phyloP scores from a whole-genome alignment of 2,329 filamentous ascomycete genomes.

The Penicillium corylophilum region DNA sequence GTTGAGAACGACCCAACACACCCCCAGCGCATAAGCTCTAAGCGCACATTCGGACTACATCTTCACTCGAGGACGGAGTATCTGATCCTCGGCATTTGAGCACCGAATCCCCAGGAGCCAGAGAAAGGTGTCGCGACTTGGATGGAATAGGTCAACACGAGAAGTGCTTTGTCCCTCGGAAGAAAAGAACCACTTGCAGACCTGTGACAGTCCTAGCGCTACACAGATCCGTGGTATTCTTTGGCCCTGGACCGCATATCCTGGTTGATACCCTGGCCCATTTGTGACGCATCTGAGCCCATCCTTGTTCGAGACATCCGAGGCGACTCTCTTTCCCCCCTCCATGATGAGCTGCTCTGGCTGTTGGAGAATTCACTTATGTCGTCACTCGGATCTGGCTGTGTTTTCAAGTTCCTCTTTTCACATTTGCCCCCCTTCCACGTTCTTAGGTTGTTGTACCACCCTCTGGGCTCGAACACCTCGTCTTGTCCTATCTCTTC shows the following conservation, averaged over 20 bases:
- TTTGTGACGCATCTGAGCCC: conserved; percentile 17
- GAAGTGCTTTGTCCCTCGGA: conserved; percentile 19
- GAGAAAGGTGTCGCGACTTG: conserved; percentile 10
- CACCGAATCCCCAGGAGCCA: neutral
- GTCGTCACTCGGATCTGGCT: conserved; percentile 21
- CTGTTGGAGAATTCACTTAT: conserved; percentile 14
- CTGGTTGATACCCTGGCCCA: conserved; percentile 16
- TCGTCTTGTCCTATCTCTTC: conserved; percentile 2
- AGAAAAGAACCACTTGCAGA: conserved; percentile 20
- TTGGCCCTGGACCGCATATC: conserved; percentile 21
- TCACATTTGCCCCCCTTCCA: conserved; percentile 12
- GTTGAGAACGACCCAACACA: neutral
- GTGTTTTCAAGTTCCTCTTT: conserved; percentile 15
- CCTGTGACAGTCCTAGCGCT: conserved; percentile 13
- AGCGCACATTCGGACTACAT: neutral
- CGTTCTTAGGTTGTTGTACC: conserved; percentile 22
- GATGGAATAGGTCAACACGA: conserved; percentile 7
- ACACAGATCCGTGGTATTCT: conserved; percentile 22
- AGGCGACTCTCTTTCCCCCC: conserved; percentile 10
- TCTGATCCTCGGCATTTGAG: neutral
- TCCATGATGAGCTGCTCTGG: conserved; percentile 8
- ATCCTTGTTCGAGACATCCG: conserved; percentile 23
- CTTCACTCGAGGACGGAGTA: neutral
- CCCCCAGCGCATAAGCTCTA: neutral
- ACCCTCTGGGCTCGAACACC: conserved; percentile 13